Conservation (phyloP, 768 basidiomycete genomes). For the Butyriboletus loyo region DNA sequence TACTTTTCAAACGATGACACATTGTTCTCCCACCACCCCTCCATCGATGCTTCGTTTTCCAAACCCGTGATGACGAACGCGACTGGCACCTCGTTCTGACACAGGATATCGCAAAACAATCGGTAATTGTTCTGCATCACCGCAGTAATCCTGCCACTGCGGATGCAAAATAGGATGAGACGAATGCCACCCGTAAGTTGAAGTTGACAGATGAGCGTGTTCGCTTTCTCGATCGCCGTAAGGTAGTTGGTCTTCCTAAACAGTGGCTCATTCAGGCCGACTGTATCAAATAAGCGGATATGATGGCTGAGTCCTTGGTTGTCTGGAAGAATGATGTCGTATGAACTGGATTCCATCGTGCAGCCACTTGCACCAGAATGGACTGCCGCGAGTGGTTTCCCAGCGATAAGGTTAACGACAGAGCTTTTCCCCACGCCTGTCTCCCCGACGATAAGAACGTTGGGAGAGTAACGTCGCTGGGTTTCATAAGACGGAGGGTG, state of each 20-base stretch:
- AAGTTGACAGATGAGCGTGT: slow-evolving; percentile 35
- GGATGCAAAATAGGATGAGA: slow-evolving; percentile 35
- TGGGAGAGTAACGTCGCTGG: slow-evolving; percentile 29
- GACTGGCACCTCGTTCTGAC: slow-evolving; percentile 30
- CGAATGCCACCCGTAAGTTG: slow-evolving; percentile 29
- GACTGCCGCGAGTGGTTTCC: slow-evolving; percentile 22
- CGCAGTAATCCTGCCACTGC: slow-evolving; percentile 30
- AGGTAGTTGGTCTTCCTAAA: slow-evolving; percentile 23
- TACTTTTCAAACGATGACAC: slow-evolving; percentile 27
- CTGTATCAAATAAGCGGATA: slow-evolving; percentile 34
- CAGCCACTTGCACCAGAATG: slow-evolving; percentile 34
- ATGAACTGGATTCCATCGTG: slow-evolving; percentile 32
- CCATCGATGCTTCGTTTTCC: slow-evolving; percentile 33
- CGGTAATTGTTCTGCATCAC: slow-evolving; percentile 31
- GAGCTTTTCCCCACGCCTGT: slow-evolving; percentile 39
- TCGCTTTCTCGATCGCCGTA: slow-evolving; percentile 30
- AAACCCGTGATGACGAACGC: slow-evolving; percentile 32
- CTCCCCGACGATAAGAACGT: slow-evolving; percentile 37
- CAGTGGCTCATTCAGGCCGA: slow-evolving; percentile 30
- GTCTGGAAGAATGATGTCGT: slow-evolving; percentile 24
- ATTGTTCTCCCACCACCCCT: slow-evolving; percentile 36
- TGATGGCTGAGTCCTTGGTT: slow-evolving; percentile 14
- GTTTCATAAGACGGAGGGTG: slow-evolving; percentile 18
- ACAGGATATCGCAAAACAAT: slow-evolving; percentile 29
- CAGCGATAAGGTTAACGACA: slow-evolving; percentile 38